Evolutionary conservation across 352 stramenopile species (phyloP).

Genomic region (Pythium apleroticum): DNA sequence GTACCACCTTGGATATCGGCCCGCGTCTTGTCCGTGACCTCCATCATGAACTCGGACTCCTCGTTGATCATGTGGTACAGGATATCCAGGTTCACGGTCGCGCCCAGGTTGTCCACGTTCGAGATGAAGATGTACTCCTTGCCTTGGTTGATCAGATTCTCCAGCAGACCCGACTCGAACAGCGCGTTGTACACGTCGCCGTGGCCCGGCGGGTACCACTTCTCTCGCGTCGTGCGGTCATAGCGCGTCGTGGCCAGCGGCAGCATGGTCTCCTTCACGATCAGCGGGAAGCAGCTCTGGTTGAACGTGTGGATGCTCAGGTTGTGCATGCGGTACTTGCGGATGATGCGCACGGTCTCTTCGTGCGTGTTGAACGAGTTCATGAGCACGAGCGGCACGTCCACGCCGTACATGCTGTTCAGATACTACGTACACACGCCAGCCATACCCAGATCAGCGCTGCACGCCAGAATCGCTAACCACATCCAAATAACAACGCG

Average conservation of each 20-base stretch:
- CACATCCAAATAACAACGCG: constrained; percentile 1
- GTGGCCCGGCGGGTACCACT: constrained; percentile 97
- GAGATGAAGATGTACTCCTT: constrained; percentile 99
- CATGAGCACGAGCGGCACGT: constrained; percentile 99
- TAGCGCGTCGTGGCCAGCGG: constrained; percentile 88
- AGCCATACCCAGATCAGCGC: not conserved
- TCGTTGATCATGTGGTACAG: constrained; percentile 98
- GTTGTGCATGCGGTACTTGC: constrained; percentile 97
- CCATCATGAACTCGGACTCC: constrained; percentile 98
- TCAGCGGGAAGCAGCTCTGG: constrained; percentile 91
- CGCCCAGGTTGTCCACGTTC: constrained; percentile 99
- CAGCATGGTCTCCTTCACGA: constrained; percentile 90
- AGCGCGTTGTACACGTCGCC: constrained; percentile 99
- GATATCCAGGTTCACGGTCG: constrained; percentile 97
- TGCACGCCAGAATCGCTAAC: not conserved
- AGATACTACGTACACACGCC: constrained; percentile 65
- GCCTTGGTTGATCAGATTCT: constrained; percentile 93
- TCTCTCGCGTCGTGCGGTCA: constrained; percentile 72
- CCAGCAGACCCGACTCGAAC: constrained; percentile 95
- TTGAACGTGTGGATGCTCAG: constrained; percentile 95
- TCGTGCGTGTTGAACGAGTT: constrained; percentile 99
- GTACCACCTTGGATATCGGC: constrained; percentile 92
- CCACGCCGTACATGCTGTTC: constrained; percentile 90
- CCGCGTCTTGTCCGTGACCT: constrained; percentile 94
- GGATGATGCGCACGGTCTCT: constrained; percentile 97